A percentile compares a stretch with the other conserved stretches of the same genome.
These are phyloP conservation scores for Exophiala phaeomuriformis DNA, from an alignment of 2,329 filamentous ascomycete species.

Conservation along the genomic window DNA sequence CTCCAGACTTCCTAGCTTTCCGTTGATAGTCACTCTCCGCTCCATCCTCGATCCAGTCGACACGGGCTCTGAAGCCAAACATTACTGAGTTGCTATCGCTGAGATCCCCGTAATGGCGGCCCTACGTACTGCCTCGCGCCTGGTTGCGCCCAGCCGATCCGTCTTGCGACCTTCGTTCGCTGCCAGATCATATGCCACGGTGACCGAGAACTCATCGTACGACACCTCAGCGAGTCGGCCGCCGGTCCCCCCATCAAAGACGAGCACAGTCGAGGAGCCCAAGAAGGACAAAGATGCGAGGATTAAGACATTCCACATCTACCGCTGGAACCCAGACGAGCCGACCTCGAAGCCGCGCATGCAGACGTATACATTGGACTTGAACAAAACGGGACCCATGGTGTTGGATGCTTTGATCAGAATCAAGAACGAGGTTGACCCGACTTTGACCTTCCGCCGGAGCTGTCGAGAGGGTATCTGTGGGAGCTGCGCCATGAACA, in stretches of 20 bases:
- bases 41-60: not conserved
- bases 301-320: slow-evolving; percentile 95
- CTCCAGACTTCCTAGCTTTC: not conserved
- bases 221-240: slow-evolving; percentile 30
- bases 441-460: slow-evolving; percentile 89
- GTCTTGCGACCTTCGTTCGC: slow-evolving; percentile 35
- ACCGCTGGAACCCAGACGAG: slow-evolving; percentile 95
- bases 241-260: slow-evolving; percentile 45
- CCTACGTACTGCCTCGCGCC: slow-evolving; percentile 43
- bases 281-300: slow-evolving; percentile 50
- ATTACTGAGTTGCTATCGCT: slow-evolving; percentile 5
- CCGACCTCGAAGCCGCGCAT: slow-evolving; percentile 89
- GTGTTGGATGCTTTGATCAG: slow-evolving; percentile 91
- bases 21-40: slow-evolving; percentile 4
- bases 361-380: slow-evolving; percentile 88
- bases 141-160: slow-evolving; percentile 32
- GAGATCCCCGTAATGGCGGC: slow-evolving; percentile 38
- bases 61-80: not conserved
- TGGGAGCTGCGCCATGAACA: slow-evolving; percentile 99
- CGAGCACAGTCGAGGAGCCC: slow-evolving; percentile 56
- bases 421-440: slow-evolving; percentile 98
- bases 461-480: slow-evolving; percentile 98
- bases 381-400: slow-evolving; percentile 99
- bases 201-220: slow-evolving; percentile 33
- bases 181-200: slow-evolving; percentile 43